Evolutionary conservation across 2,329 filamentous ascomycete genomes (phyloP).

Genomic region (Fonsecaea erecta): DNA sequence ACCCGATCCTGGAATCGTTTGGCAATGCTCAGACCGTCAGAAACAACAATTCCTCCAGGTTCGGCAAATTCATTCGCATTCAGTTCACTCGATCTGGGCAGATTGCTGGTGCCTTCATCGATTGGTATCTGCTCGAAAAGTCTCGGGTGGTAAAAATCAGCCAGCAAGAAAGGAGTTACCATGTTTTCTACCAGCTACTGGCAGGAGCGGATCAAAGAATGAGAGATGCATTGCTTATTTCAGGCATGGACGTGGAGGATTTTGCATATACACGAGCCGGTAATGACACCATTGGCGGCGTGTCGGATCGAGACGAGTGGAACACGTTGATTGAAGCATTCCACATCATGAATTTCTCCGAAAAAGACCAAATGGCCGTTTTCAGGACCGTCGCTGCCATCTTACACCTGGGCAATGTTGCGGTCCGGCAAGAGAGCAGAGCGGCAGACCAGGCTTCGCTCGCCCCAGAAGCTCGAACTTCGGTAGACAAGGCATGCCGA

Average conservation of each 20-base stretch:
- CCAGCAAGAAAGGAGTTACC: conserved; percentile 88
- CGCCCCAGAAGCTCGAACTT: conserved; percentile 71
- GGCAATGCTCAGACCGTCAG: conserved; percentile 97
- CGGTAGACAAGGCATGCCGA: conserved; percentile 78
- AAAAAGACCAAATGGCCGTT: conserved; percentile 80
- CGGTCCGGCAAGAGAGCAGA: conserved; percentile 86
- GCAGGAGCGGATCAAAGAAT: conserved; percentile 76
- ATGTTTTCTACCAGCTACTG: conserved; percentile 94
- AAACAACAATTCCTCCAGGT: conserved; percentile 97
- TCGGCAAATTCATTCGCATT: conserved; percentile 98
- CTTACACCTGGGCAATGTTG: conserved; percentile 89
- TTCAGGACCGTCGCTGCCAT: conserved; percentile 88
- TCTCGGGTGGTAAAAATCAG: conserved; percentile 94
- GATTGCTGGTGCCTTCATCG: conserved; percentile 94
- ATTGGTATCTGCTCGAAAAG: conserved; percentile 98
- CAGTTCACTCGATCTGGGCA: conserved; percentile 87
- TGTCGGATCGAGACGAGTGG: conserved; percentile 93
- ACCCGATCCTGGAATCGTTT: conserved; percentile 96
- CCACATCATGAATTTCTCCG: conserved; percentile 87
- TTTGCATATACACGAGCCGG: conserved; percentile 92
- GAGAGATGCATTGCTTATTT: conserved; percentile 77
- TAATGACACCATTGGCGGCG: conserved; percentile 86
- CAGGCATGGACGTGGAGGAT: conserved; percentile 75
- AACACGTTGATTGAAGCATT: conserved; percentile 88
- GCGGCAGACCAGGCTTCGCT: conserved; percentile 89